A percentile compares a stretch with the other conserved stretches of the same genome.
Evolutionary conservation across 1,139 yeast species (phyloP).

Genomic region (Yamadazyma trypodendri): DNA sequence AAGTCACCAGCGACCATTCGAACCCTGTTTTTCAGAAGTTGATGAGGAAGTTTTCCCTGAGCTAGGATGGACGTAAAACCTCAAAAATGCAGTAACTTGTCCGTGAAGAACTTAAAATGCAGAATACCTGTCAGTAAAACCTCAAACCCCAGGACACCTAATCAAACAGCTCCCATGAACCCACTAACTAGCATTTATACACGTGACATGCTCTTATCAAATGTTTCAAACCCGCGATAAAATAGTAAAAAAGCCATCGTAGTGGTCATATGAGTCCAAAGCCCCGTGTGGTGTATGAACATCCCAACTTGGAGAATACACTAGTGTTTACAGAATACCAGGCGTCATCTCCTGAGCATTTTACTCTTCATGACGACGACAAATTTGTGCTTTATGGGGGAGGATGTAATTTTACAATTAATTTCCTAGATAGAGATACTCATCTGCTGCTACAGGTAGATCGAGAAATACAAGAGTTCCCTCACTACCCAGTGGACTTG

Average conservation of each 20-base stretch:
- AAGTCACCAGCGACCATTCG: conserved; percentile 38
- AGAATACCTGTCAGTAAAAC: no score
- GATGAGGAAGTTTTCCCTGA: conserved; percentile 42
- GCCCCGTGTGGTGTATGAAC: conserved; percentile 28
- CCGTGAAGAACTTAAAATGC: no score
- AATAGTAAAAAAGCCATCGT: background rate
- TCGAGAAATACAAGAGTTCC: conserved; percentile 10
- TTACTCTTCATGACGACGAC: conserved; percentile 40
- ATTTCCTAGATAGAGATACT: conserved; percentile 19
- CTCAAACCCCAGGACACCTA: no score
- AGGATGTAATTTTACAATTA: conserved; percentile 21
- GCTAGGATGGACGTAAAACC: no score
- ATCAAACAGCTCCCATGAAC: no score
- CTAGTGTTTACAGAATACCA: conserved; percentile 33
- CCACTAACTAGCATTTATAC: background rate
- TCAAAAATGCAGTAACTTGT: no score
- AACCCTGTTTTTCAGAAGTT: conserved; percentile 44
- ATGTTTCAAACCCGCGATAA: no score
- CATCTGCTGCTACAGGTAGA: conserved; percentile 16
- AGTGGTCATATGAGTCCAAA: conserved; percentile 12
- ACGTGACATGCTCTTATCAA: background rate
- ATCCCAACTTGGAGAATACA: conserved; percentile 45
- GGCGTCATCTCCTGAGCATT: conserved; percentile 41
- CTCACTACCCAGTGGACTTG: conserved; percentile 19
- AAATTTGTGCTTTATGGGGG: conserved; percentile 45